phyloP scores from a whole-genome alignment of 495 filamentous ascomycete species.

The Penicillium waksmanii region DNA sequence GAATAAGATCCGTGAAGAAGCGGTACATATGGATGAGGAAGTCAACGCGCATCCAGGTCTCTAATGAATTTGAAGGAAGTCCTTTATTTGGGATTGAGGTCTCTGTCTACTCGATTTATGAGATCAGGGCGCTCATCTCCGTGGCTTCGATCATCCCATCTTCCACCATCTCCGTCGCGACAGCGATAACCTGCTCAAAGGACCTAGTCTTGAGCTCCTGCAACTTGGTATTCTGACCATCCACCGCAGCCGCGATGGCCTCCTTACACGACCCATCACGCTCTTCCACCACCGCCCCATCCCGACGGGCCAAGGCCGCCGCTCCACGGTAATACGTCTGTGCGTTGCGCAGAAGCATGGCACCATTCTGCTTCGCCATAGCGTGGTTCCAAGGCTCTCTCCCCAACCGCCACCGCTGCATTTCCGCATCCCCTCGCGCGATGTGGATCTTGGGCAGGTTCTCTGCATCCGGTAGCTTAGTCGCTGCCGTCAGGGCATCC shows the following conservation, averaged over 20 bases:
- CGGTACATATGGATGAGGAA: slow-evolving; percentile 48
- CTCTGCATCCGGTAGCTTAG: slow-evolving; percentile 54
- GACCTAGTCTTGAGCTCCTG: slow-evolving; percentile 37
- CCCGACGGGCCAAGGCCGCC: slow-evolving; percentile 47
- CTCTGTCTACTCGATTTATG: slow-evolving; percentile 26
- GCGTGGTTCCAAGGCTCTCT: slow-evolving; percentile 47
- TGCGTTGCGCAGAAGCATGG: slow-evolving; percentile 61
- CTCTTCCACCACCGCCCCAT: slow-evolving; percentile 47
- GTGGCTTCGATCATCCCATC: slow-evolving; percentile 48
- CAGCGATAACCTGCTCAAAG: slow-evolving; percentile 36
- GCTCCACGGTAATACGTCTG: slow-evolving; percentile 68
- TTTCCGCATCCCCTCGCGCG: slow-evolving; percentile 63
- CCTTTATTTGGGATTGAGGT: slow-evolving; percentile 6
- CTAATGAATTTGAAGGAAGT: slow-evolving; percentile 9
- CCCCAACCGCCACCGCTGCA: slow-evolving; percentile 61
- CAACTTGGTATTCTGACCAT: slow-evolving; percentile 46
- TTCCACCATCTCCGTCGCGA: slow-evolving; percentile 54
- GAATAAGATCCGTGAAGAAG: slow-evolving; percentile 46
- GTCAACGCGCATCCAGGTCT: slow-evolving; percentile 35
- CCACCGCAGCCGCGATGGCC: slow-evolving; percentile 48
- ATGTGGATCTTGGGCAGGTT: slow-evolving; percentile 63
- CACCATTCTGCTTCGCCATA: slow-evolving; percentile 50
- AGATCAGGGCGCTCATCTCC: slow-evolving; percentile 42
- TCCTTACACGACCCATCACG: slow-evolving; percentile 51
- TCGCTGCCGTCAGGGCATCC: slow-evolving; percentile 54